Percentiles rank a stretch among this genome's conserved stretches.
phyloP scores from a whole-genome alignment of 441 rosid genomes.

The Corymbia citriodora region DNA sequence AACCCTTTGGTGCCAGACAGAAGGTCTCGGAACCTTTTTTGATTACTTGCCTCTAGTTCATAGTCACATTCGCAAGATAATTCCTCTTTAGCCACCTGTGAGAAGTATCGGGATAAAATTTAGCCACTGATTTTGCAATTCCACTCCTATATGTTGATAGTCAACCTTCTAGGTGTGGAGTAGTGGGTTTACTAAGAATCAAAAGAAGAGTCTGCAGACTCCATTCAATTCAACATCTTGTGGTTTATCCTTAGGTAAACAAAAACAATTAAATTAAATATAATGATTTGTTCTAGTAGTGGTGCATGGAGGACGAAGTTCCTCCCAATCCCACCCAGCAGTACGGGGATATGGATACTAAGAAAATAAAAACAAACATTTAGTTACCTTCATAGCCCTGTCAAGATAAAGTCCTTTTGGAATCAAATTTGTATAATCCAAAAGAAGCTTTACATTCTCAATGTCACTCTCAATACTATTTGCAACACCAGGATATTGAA shows the following conservation, averaged over 20 bases:
- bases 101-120: background rate
- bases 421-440: slow-evolving; percentile 78
- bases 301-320: background rate
- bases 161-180: background rate
- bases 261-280: background rate
- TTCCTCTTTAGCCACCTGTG: slow-evolving; percentile 92
- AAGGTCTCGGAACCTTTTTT: slow-evolving; percentile 64
- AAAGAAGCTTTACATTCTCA: slow-evolving; percentile 79
- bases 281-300: background rate
- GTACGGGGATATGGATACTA: background rate
- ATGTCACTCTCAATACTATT: slow-evolving; percentile 92
- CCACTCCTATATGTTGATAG: background rate
- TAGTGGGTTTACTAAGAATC: background rate
- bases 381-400: slow-evolving; percentile 81
- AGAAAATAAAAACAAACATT: background rate
- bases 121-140: background rate
- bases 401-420: slow-evolving; percentile 92
- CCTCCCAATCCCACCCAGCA: background rate
- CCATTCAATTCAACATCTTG: background rate
- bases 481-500: slow-evolving; percentile 99
- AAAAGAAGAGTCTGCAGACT: slow-evolving; percentile 9
- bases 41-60: slow-evolving; percentile 74
- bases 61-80: slow-evolving; percentile 91
- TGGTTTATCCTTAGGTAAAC: background rate
- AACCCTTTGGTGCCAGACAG: slow-evolving; percentile 46